Conservation (phyloP, 2,329 filamentous ascomycete genomes). For the Paraconiothyrium brasiliense region DNA sequence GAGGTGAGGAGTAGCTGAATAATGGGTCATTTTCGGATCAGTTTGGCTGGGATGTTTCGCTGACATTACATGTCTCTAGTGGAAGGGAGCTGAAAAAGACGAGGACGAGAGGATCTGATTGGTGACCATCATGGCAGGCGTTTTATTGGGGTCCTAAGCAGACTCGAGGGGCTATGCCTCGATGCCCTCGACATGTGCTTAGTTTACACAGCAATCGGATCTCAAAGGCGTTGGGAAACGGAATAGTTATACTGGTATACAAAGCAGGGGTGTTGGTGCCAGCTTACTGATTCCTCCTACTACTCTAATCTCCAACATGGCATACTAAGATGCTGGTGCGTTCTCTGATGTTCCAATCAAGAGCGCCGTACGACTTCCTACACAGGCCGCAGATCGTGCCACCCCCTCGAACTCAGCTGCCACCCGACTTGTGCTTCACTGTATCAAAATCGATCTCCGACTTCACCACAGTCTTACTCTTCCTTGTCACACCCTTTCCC, state of each 20-base stretch:
- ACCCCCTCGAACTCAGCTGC: background rate
- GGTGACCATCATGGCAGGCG: background rate
- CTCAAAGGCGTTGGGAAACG: background rate
- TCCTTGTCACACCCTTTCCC: constrained; percentile 18
- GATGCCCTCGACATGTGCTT: background rate
- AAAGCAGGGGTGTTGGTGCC: background rate
- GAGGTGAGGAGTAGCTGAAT: constrained; percentile 31
- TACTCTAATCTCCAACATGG: background rate
- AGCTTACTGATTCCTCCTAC: background rate
- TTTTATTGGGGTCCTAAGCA: background rate
- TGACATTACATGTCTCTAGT: background rate
- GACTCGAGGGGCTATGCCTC: background rate
- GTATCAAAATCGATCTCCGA: constrained; percentile 21
- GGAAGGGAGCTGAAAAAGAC: background rate
- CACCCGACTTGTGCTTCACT: constrained; percentile 3
- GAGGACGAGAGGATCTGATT: background rate
- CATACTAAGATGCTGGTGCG: background rate
- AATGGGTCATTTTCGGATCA: background rate
- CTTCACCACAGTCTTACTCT: constrained; percentile 24
- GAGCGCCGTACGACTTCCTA: background rate
- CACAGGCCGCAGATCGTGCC: background rate
- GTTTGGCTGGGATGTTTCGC: background rate
- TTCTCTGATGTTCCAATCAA: background rate
- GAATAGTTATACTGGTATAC: background rate
- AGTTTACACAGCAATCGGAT: background rate